Base-by-base conservation (phyloP, 495 filamentous ascomycete genomes). In the Penicillium herquei region DNA sequence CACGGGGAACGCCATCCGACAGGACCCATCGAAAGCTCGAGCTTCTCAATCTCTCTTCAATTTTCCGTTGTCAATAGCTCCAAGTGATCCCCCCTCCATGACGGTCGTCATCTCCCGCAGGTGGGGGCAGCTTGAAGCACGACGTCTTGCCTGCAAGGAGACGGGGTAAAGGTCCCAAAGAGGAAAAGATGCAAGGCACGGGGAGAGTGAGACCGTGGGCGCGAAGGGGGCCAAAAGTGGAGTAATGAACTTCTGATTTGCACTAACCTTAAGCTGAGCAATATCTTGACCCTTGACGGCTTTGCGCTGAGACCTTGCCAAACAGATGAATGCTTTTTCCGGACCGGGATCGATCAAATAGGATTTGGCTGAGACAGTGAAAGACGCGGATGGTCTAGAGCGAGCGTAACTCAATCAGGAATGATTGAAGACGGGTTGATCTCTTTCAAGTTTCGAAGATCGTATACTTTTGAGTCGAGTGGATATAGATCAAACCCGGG, bases 181-280 rank as follows among this genome's bases (percentile, higher is more conserved):
- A 67, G 62, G 61, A 64, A 54, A 47, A 40, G 58, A 75, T 74
- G 72, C 72, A 75, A 75, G 72, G 72, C 72, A 75, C 69, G 62
- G 70, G 68, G 62, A 64, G 57, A 66, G 50, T 64, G 60, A 68
- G 65, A 66, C 65, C 65, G 65, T 68, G 65, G 65, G 63, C 65
- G 46, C 58, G 61, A 59, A 57, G 63, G 47, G 51, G 34, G 44
- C 7, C 16, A 34, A 54, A 53, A 54, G 49, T 42, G 39, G 47
- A 52, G 21, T 26, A 26, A 30, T 45, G 3, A 35, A 12, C 7
- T 55, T 56, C 21, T 42, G 26, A 30, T 53, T 59, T 52, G 44
- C 42, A 67, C 69, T 62, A 68, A 73, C 67, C 65, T 70, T 64
- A 58, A 59, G 55, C 58, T 57, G 66, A 64, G 43, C 43, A 46